A percentile compares a stretch with the other conserved stretches of the same genome.
Evolutionary conservation across 441 rosid species (phyloP).

Genomic region (Populus hybrid): DNA sequence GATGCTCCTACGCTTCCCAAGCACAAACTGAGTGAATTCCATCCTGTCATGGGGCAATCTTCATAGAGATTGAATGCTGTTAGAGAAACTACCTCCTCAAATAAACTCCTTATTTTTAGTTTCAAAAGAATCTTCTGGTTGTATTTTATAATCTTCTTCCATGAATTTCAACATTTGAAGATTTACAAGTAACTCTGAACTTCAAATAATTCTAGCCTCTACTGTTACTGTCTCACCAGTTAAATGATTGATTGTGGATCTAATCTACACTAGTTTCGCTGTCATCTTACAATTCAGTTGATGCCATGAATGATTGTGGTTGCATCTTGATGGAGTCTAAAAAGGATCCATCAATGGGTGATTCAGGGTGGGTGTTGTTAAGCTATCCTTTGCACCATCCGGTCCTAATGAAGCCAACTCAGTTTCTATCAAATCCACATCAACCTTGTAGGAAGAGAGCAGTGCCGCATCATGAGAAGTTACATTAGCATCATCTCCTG

Average conservation of each 20-base stretch:
- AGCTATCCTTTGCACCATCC: slow-evolving; percentile 15
- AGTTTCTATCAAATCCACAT: slow-evolving; percentile 18
- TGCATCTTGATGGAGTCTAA: slow-evolving; percentile 21
- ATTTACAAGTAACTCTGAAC: slow-evolving; percentile 37
- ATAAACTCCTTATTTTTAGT: slow-evolving; percentile 23
- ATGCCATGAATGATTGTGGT: slow-evolving; percentile 22
- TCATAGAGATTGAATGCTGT: neutral
- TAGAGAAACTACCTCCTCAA: slow-evolving; percentile 5
- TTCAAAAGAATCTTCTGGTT: slow-evolving; percentile 34
- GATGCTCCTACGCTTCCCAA: slow-evolving; percentile 15
- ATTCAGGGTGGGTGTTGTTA: slow-evolving; percentile 11
- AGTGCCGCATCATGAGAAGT: slow-evolving; percentile 26
- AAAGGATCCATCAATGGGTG: slow-evolving; percentile 13
- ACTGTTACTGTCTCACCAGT: slow-evolving; percentile 22
- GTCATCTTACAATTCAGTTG: slow-evolving; percentile 26
- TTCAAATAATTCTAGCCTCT: slow-evolving; percentile 28
- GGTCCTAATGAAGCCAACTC: slow-evolving; percentile 15
- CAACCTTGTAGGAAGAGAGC: slow-evolving; percentile 15
- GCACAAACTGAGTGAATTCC: neutral
- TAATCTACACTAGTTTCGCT: slow-evolving; percentile 27
- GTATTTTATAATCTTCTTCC: slow-evolving; percentile 23
- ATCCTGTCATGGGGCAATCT: neutral
- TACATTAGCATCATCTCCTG: slow-evolving; percentile 26
- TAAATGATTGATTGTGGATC: slow-evolving; percentile 21
- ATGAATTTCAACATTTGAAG: slow-evolving; percentile 27